Evolutionary conservation across 306 rosid species (phyloP).

Genomic region (Albizia julibrissin): DNA sequence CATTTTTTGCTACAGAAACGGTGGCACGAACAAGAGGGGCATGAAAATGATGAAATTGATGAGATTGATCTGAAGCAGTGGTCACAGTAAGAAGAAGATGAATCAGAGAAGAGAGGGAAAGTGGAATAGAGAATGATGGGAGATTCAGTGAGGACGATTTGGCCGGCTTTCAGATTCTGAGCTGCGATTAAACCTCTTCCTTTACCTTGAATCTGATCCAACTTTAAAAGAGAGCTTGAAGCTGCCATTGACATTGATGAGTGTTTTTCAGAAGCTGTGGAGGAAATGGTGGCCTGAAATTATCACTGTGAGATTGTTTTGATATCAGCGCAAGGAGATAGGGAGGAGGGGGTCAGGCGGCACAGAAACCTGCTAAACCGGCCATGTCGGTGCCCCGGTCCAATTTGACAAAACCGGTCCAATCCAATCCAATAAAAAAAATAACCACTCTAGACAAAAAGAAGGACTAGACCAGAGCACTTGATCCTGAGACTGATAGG

Average conservation of each 20-base stretch:
- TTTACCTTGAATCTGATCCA: conserved; percentile 46
- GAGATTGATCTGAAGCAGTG: conserved; percentile 58
- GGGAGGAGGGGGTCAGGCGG: too few species aligned
- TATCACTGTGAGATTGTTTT: neutral
- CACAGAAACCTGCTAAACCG: too few species aligned
- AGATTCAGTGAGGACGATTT: conserved; percentile 60
- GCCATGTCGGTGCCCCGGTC: too few species aligned
- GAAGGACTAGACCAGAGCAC: too few species aligned
- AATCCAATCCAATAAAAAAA: too few species aligned
- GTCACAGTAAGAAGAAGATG: conserved; percentile 43
- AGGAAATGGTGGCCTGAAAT: neutral
- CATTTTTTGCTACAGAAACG: conserved; percentile 54
- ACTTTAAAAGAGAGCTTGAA: conserved; percentile 27
- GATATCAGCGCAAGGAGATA: neutral
- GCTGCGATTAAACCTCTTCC: conserved; percentile 60
- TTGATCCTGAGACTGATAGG: too few species aligned
- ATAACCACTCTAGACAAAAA: too few species aligned
- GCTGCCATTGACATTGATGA: conserved; percentile 13
- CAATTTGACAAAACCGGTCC: too few species aligned
- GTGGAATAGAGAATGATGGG: conserved; percentile 64
- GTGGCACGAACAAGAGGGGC: conserved; percentile 44
- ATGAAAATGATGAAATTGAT: neutral
- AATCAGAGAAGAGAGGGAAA: conserved; percentile 34
- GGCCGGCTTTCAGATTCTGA: conserved; percentile 54
- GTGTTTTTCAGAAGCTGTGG: conserved; percentile 30